phyloP scores from a whole-genome alignment of 345 rosid species.

The Turnera subulata region DNA sequence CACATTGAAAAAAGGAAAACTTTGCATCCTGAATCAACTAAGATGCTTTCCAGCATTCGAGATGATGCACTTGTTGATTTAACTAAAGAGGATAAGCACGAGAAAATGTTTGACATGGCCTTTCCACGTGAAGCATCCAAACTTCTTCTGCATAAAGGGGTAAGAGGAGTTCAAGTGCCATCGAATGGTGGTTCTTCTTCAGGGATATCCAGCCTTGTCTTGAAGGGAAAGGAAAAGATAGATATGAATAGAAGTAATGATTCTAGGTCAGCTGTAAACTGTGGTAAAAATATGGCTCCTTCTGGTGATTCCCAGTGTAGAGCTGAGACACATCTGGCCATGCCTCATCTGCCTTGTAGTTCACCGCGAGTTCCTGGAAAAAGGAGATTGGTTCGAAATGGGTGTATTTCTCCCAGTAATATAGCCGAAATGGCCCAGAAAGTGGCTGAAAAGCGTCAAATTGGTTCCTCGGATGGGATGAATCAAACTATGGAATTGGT shows the following conservation, averaged over 20 bases:
- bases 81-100: constrained; percentile 18
- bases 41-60: constrained; percentile 21
- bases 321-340: constrained; percentile 20
- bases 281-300: constrained; percentile 35
- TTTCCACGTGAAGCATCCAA: constrained; percentile 24
- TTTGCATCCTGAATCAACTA: constrained; percentile 19
- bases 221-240: constrained; percentile 71
- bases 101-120: constrained; percentile 24
- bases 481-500: constrained; percentile 21
- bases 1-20: constrained; percentile 42
- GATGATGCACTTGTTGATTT: constrained; percentile 26
- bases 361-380: constrained; percentile 43
- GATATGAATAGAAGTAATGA: constrained; percentile 25
- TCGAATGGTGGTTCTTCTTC: constrained; percentile 24
- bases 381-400: constrained; percentile 78
- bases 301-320: constrained; percentile 29
- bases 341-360: constrained; percentile 20
- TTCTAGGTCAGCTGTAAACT: constrained; percentile 30
- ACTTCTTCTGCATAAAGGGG: constrained; percentile 23
- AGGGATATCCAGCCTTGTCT: constrained; percentile 22
- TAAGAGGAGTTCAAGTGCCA: constrained; percentile 19
- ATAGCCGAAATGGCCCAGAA: constrained; percentile 50
- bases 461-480: constrained; percentile 15
- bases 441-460: constrained; percentile 26
- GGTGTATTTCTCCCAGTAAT: constrained; percentile 75